These are phyloP conservation scores for Trichoderma semiorbis DNA, from an alignment of 2,329 filamentous ascomycete species.

Conservation along the genomic window DNA sequence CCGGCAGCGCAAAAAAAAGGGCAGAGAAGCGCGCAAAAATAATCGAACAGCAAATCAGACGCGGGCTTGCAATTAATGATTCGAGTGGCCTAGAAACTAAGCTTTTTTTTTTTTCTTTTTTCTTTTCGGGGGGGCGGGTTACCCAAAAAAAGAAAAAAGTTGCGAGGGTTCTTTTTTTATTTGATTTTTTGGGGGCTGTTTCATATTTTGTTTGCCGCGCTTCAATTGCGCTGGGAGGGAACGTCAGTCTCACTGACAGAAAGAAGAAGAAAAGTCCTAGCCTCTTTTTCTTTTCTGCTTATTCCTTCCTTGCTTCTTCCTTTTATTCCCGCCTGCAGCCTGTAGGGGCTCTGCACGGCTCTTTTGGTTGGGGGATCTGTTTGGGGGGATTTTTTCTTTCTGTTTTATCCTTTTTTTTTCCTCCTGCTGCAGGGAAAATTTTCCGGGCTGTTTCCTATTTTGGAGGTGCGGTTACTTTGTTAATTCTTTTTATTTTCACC, in stretches of 20 bases:
- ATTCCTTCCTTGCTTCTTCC: neutral
- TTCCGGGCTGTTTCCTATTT: constrained; percentile 7
- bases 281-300: neutral
- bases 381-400: neutral
- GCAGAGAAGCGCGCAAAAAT: neutral
- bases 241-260: neutral
- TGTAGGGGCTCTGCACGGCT: constrained; percentile 3
- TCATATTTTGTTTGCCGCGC: neutral
- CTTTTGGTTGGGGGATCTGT: neutral
- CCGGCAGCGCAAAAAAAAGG: neutral
- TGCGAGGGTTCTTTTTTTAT: neutral
- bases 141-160: neutral
- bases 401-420: neutral
- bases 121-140: neutral
- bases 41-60: neutral
- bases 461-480: neutral
- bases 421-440: neutral
- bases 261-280: neutral
- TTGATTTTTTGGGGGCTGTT: neutral
- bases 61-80: neutral
- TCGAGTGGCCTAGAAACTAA: neutral
- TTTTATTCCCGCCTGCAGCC: neutral
- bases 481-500: neutral
- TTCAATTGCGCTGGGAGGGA: neutral
- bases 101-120: neutral